Percentiles rank a stretch among this genome's conserved stretches.
These are phyloP conservation scores for Chlamydomonas applanata DNA, from an alignment of 139 green algal species.

Conservation along the genomic window DNA sequence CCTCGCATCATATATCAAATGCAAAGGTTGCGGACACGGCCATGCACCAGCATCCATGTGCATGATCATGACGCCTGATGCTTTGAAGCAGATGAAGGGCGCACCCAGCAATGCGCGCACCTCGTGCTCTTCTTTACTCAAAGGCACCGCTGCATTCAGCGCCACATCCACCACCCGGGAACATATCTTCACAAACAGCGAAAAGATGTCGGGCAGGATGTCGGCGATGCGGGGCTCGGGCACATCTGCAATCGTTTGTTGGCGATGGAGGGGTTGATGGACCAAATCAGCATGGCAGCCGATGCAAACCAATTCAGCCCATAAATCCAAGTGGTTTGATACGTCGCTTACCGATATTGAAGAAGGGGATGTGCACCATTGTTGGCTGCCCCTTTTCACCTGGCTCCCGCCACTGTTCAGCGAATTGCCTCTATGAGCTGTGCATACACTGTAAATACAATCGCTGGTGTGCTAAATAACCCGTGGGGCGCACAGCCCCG, in stretches of 20 bases:
- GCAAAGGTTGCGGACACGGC: too few relatives aligned
- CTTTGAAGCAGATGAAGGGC: background rate
- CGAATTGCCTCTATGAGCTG: too few relatives aligned
- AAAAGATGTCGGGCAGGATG: background rate
- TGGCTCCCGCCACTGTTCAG: too few relatives aligned
- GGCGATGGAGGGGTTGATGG: background rate
- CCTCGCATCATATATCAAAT: too few relatives aligned
- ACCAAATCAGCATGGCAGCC: background rate
- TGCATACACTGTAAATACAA: too few relatives aligned
- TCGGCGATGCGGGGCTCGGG: background rate
- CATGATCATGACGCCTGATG: background rate
- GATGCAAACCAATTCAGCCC: background rate
- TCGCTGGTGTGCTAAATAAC: too few relatives aligned
- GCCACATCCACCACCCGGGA: background rate
- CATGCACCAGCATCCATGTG: too few relatives aligned
- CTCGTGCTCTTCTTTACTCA: background rate
- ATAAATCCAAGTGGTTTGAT: background rate
- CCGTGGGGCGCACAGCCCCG: too few relatives aligned
- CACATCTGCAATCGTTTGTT: background rate
- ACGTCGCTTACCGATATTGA: background rate
- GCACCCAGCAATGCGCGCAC: background rate
- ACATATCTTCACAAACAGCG: background rate
- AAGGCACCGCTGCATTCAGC: background rate
- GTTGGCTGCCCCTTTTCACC: too few relatives aligned
- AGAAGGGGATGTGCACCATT: slow-evolving; percentile 16